Evolutionary conservation across 2,329 filamentous ascomycete species (phyloP).

Genomic region (Colletotrichum shisoi): DNA sequence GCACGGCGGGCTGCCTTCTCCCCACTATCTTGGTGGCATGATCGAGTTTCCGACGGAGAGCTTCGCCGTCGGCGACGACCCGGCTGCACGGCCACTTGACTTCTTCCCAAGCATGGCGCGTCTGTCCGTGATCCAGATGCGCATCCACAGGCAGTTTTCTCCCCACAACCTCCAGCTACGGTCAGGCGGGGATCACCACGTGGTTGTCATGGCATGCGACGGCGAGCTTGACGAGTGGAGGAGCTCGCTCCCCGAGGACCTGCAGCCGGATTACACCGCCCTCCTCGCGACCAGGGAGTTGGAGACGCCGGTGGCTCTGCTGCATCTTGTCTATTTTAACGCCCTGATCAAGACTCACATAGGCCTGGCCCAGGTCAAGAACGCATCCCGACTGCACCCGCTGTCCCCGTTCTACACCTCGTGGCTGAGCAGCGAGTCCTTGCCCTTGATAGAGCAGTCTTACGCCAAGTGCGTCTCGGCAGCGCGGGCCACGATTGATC

Average conservation of each 20-base stretch:
- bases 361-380: slow-evolving; percentile 16
- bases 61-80: background rate
- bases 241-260: slow-evolving; percentile 5
- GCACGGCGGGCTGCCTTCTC: slow-evolving; percentile 18
- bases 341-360: slow-evolving; percentile 22
- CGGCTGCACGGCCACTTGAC: background rate
- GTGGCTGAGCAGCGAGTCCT: background rate
- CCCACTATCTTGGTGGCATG: background rate
- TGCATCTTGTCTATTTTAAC: slow-evolving; percentile 25
- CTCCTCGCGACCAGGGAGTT: slow-evolving; percentile 5
- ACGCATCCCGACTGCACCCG: slow-evolving; percentile 7
- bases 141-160: slow-evolving; percentile 22
- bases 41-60: slow-evolving; percentile 24
- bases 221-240: slow-evolving; percentile 30
- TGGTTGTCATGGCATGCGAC: background rate
- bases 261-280: background rate
- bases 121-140: slow-evolving; percentile 20
- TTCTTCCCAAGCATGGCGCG: slow-evolving; percentile 10
- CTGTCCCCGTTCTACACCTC: background rate
- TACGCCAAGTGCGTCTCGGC: slow-evolving; percentile 20
- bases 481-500: slow-evolving; percentile 28
- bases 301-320: slow-evolving; percentile 1
- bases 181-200: background rate
- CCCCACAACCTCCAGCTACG: background rate
- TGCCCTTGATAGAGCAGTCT: slow-evolving; percentile 8